Evolutionary conservation across 495 filamentous ascomycete genomes (phyloP).

Genomic region (Astrothelium macrocarpum): DNA sequence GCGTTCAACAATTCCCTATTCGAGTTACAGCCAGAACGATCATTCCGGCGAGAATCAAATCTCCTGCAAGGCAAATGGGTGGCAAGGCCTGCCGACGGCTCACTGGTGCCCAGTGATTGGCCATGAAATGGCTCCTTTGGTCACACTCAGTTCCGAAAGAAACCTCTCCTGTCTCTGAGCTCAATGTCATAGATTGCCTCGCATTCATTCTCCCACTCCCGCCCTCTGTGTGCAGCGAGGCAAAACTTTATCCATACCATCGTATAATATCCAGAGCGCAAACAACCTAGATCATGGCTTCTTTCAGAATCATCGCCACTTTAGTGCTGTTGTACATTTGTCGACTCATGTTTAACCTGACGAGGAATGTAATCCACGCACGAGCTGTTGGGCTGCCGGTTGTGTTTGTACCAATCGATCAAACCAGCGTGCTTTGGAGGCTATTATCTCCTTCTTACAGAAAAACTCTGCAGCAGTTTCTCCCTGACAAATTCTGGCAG

Average conservation of each 20-base stretch:
- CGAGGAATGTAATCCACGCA: conserved; percentile 19
- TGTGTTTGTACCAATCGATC: conserved; percentile 22
- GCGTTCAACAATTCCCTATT: too few relatives aligned
- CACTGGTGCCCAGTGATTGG: too few relatives aligned
- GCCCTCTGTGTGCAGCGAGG: background rate
- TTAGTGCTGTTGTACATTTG: conserved; percentile 20
- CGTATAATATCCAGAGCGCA: background rate
- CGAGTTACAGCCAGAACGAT: too few relatives aligned
- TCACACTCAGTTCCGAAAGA: background rate
- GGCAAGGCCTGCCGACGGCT: too few relatives aligned
- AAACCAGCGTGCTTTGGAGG: conserved; percentile 23
- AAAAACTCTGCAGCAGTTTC: conserved; percentile 17
- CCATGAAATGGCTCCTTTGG: too few relatives aligned
- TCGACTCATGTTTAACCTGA: conserved; percentile 20
- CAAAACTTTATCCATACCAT: background rate
- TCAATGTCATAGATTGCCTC: background rate
- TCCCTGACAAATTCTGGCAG: conserved; percentile 19
- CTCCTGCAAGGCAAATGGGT: too few relatives aligned
- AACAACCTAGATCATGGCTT: background rate
- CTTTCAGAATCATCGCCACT: background rate
- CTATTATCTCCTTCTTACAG: conserved; percentile 16
- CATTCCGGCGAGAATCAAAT: too few relatives aligned
- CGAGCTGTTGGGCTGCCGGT: conserved; percentile 22
- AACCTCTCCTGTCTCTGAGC: background rate
- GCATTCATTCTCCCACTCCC: background rate